Conservation (phyloP, 106 monocot genomes). For the Platanthera guangdongensis region DNA sequence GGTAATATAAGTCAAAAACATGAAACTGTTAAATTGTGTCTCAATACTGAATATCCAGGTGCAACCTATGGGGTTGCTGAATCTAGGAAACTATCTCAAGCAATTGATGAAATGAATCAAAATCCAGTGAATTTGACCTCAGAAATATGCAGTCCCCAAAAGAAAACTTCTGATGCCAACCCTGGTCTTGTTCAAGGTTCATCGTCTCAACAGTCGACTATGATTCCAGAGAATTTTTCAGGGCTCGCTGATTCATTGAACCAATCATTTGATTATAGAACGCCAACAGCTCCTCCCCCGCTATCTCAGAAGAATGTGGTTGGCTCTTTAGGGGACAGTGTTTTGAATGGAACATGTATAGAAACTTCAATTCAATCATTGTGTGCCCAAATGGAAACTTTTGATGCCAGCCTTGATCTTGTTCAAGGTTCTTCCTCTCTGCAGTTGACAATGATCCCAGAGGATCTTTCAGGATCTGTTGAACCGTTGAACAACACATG, state of each 20-base stretch:
- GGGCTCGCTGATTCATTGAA: slow-evolving; percentile 4
- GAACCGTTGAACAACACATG: slow-evolving; percentile 4
- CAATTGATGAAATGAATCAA: slow-evolving; percentile 5
- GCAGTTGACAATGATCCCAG: slow-evolving; percentile 2
- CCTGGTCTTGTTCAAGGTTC: slow-evolving; percentile 10
- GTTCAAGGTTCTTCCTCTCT: slow-evolving; percentile 9
- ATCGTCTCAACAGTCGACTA: not conserved
- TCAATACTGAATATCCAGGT: not conserved
- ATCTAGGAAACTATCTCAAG: not conserved
- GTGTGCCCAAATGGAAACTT: slow-evolving; percentile 5
- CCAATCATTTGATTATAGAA: slow-evolving; percentile 1
- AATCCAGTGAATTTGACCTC: not conserved
- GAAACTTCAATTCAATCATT: slow-evolving; percentile 6
- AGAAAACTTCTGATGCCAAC: slow-evolving; percentile 7
- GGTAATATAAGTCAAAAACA: slow-evolving; percentile 5
- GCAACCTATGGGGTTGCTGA: not conserved
- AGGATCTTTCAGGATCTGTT: not conserved
- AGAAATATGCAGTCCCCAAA: not conserved
- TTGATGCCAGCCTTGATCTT: not conserved
- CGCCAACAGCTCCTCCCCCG: slow-evolving; percentile 3
- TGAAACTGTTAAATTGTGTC: slow-evolving; percentile 7
- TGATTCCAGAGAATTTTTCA: slow-evolving; percentile 6
- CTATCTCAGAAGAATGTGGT: not conserved
- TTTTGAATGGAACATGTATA: slow-evolving; percentile 1
- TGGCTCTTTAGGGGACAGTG: slow-evolving; percentile 4